Conservation (phyloP, 2,329 filamentous ascomycete genomes). For the Fusarium domesticum region DNA sequence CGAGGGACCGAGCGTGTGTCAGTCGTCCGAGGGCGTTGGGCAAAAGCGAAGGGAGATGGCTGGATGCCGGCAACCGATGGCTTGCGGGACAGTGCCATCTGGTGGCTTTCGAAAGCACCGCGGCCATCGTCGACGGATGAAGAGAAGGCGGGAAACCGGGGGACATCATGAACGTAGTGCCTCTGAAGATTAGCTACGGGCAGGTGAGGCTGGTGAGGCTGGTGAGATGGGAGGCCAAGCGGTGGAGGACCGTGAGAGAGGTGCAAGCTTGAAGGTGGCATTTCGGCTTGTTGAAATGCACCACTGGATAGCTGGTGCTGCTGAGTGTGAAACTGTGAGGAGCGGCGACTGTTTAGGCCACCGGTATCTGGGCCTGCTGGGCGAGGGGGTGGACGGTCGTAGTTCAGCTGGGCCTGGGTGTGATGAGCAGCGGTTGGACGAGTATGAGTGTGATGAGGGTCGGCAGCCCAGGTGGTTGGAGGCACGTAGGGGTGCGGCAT, state of each 20-base stretch:
- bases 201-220: slow-evolving; percentile 11
- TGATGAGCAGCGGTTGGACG: slow-evolving; percentile 25
- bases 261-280: slow-evolving; percentile 14
- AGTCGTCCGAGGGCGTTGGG: slow-evolving; percentile 6
- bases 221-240: slow-evolving; percentile 8
- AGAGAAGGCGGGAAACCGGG: slow-evolving; percentile 5
- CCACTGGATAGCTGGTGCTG: slow-evolving; percentile 9
- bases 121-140: slow-evolving; percentile 1
- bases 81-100: slow-evolving; percentile 6
- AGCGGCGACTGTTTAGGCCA: slow-evolving; percentile 11
- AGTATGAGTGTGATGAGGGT: slow-evolving; percentile 17
- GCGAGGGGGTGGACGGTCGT: slow-evolving; percentile 28
- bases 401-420: slow-evolving; percentile 27
- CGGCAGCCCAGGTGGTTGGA: slow-evolving; percentile 17
- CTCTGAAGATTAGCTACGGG: slow-evolving; percentile 10
- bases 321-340: slow-evolving; percentile 12
- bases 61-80: slow-evolving; percentile 6
- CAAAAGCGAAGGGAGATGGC: slow-evolving; percentile 2
- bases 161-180: slow-evolving; percentile 3
- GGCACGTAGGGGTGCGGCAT: slow-evolving; percentile 27
- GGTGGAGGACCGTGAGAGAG: slow-evolving; percentile 16
- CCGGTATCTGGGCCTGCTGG: slow-evolving; percentile 24
- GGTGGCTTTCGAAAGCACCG: slow-evolving; percentile 12
- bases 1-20: slow-evolving; percentile 3
- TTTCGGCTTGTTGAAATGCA: slow-evolving; percentile 14